These are phyloP conservation scores for Rosellinia necatrix DNA, from an alignment of 2,329 filamentous ascomycete genomes.

Conservation along the genomic window DNA sequence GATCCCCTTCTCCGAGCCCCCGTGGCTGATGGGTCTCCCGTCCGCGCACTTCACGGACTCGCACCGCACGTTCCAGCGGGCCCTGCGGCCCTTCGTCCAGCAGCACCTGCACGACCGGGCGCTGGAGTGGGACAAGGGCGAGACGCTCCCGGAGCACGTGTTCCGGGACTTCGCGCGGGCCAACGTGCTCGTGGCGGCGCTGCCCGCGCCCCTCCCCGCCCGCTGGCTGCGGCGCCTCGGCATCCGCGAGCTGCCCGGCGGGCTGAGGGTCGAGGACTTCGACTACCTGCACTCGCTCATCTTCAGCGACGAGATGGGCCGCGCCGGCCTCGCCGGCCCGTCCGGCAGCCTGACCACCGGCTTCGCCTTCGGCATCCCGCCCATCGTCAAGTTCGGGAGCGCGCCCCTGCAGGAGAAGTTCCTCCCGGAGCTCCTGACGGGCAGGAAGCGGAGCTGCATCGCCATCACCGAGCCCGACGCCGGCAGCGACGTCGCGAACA, in stretches of 20 bases:
- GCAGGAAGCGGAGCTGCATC: slow-evolving; percentile 71
- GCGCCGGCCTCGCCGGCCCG: slow-evolving; percentile 68
- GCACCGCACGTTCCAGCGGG: slow-evolving; percentile 69
- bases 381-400: slow-evolving; percentile 71
- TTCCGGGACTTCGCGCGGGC: slow-evolving; percentile 66
- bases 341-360: slow-evolving; percentile 69
- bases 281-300: slow-evolving; percentile 74
- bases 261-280: slow-evolving; percentile 72
- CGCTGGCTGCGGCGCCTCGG: slow-evolving; percentile 69
- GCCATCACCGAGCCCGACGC: slow-evolving; percentile 80
- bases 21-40: slow-evolving; percentile 71
- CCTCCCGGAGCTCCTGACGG: slow-evolving; percentile 69
- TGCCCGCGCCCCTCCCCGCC: slow-evolving; percentile 71
- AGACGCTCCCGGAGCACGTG: slow-evolving; percentile 65
- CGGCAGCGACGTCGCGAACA: slow-evolving; percentile 75
- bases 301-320: slow-evolving; percentile 71
- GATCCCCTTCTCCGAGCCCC: slow-evolving; percentile 74
- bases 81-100: slow-evolving; percentile 67
- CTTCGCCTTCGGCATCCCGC: slow-evolving; percentile 73
- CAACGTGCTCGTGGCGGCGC: slow-evolving; percentile 72
- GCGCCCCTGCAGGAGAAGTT: slow-evolving; percentile 66
- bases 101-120: slow-evolving; percentile 66
- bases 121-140: slow-evolving; percentile 71
- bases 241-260: slow-evolving; percentile 68
- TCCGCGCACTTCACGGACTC: slow-evolving; percentile 72